Base-by-base conservation (phyloP, 805 yeast species). In the Saccharomyces jurei region DNA sequence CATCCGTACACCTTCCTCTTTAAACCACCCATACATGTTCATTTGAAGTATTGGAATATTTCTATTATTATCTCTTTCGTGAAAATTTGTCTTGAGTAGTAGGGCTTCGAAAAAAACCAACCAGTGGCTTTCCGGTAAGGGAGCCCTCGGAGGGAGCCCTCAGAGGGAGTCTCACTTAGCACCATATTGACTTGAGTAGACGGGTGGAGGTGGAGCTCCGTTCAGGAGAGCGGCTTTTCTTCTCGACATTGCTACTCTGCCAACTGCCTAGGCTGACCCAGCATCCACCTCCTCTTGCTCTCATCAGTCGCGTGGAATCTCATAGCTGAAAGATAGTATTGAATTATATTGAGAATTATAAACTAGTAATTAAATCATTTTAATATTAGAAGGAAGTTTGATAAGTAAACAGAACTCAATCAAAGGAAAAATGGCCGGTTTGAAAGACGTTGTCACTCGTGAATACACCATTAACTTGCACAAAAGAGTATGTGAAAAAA, bases 381-480 rank as follows among this genome's bases (percentile, higher is more conserved):
- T 28, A 50, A 21, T 44, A 10, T 17, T 36, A 21, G 10, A 21
- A n/a, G 17, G 25, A 17, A 46, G n/a, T n/a, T 48, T 27, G n/a
- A 17, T 32, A 26, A 49, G 49, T 32, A 48, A 31, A 49, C 50
- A 49, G 50, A 32, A 56, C 50, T 53, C 58, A 55, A 56, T 55
- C 52, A 32, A 52, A 57, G 53, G 47, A 54, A 70, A 68, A 67
- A 76, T 76, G 79, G 77, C 79, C 68, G 76, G 76, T 80, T 82
- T 90, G 77, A 87, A 88, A 82, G 98, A 94, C 91, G 97, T 90
- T 80, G 97, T 94, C 80, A 88, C 99, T 79, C 96, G 99, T 81
- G 99, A 94, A 83, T 94, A 94, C 89, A 94, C 99, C 86, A 91
- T 94, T 81, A 92, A 94, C 89, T 82, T 92, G 80, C 96, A 90